A percentile compares a stretch with the other conserved stretches of the same genome.
Conservation (phyloP, 495 filamentous ascomycete species). For the Neurospora sp. region DNA sequence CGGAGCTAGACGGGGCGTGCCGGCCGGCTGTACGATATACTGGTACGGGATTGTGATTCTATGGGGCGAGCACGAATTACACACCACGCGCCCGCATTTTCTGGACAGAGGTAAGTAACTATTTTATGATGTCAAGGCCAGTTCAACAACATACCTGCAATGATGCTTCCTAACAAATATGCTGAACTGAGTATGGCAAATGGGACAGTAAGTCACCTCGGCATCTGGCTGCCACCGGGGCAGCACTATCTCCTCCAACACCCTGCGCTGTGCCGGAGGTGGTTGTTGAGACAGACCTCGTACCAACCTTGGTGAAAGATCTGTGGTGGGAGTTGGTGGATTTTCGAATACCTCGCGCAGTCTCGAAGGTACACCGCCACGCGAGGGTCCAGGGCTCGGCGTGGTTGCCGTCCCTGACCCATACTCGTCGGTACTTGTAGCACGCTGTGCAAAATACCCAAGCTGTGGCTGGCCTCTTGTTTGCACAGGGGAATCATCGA, state of each 20-base stretch:
- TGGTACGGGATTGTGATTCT: constrained; percentile 89
- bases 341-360: background rate
- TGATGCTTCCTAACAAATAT: constrained; percentile 90
- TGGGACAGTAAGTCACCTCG: constrained; percentile 69
- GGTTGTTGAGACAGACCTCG: background rate
- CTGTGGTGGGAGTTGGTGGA: background rate
- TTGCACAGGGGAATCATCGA: constrained; percentile 2
- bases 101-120: constrained; percentile 29
- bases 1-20: constrained; percentile 31
- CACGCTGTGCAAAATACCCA: background rate
- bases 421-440: background rate
- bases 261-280: background rate
- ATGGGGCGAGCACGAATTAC: constrained; percentile 83
- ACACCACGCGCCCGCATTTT: constrained; percentile 94
- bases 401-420: background rate
- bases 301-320: background rate
- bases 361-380: background rate
- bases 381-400: background rate
- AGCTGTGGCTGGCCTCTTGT: background rate
- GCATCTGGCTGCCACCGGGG: constrained; percentile 82
- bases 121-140: background rate
- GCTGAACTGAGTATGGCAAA: constrained; percentile 65
- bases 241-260: constrained; percentile 30
- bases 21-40: constrained; percentile 81
- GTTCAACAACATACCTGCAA: constrained; percentile 48